Conservation (phyloP, 208 protist genomes). For the Crithidia fasciculata region DNA sequence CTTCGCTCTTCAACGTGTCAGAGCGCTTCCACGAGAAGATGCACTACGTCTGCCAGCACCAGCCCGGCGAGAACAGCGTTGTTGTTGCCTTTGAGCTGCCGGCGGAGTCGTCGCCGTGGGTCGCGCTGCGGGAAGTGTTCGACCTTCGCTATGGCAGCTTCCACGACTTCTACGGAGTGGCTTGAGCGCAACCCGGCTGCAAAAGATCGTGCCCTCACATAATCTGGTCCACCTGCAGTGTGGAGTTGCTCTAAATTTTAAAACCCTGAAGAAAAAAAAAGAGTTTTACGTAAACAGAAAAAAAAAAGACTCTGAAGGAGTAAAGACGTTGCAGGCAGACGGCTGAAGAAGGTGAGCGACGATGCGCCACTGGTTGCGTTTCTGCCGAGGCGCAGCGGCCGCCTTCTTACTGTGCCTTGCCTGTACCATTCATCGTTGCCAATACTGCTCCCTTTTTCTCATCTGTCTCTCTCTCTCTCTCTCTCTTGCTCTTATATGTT, state of each 20-base stretch:
- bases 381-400: too few relatives aligned
- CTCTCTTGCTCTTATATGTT: too few relatives aligned
- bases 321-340: too few relatives aligned
- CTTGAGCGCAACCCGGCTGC: neutral
- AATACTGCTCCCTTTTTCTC: too few relatives aligned
- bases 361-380: too few relatives aligned
- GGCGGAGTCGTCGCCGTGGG: slow-evolving; percentile 51
- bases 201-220: neutral
- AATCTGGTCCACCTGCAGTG: neutral
- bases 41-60: slow-evolving; percentile 9
- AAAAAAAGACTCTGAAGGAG: too few relatives aligned
- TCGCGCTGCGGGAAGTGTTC: slow-evolving; percentile 75
- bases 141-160: slow-evolving; percentile 64
- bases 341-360: too few relatives aligned
- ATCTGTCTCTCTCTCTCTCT: too few relatives aligned
- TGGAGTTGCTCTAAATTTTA: neutral
- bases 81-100: slow-evolving; percentile 65
- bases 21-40: slow-evolving; percentile 80
- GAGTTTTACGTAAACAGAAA: too few relatives aligned
- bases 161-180: slow-evolving; percentile 61
- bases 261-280: neutral
- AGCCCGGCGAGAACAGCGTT: slow-evolving; percentile 41
- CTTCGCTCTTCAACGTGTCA: slow-evolving; percentile 80
- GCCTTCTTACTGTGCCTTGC: too few relatives aligned
- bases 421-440: too few relatives aligned